Conservation (phyloP, 164 flowering plant genomes). For the Vitis rotundifolia region DNA sequence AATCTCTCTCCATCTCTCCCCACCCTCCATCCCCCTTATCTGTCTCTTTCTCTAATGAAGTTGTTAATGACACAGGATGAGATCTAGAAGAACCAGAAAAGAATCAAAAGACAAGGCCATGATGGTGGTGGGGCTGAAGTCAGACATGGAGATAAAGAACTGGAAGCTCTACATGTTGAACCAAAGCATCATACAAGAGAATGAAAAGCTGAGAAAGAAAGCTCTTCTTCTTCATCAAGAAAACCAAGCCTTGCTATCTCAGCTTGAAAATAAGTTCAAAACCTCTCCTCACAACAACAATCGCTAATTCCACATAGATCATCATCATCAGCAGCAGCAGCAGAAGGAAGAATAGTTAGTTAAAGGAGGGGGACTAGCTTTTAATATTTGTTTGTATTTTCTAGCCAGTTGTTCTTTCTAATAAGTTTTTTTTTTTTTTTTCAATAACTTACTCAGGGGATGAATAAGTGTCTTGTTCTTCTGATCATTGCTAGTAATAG, state of each 20-base stretch:
- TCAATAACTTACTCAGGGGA: no score
- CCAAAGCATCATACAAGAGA: slow-evolving; percentile 52
- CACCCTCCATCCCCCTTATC: background rate
- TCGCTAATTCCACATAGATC: no score
- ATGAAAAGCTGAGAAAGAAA: slow-evolving; percentile 47
- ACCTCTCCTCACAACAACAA: slow-evolving; percentile 1
- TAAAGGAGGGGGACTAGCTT: no score
- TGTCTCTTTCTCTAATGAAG: slow-evolving; percentile 5
- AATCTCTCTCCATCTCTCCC: background rate
- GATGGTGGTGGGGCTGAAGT: slow-evolving; percentile 5
- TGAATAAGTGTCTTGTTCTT: no score
- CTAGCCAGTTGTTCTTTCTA: no score
- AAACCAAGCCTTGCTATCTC: slow-evolving; percentile 39
- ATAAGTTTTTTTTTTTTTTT: no score
- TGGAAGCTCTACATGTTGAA: slow-evolving; percentile 59
- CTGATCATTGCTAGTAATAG: no score
- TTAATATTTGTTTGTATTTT: no score
- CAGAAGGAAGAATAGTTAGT: no score
- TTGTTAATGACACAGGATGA: slow-evolving; percentile 21
- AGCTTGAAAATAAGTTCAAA: slow-evolving; percentile 30
- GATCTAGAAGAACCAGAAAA: slow-evolving; percentile 11
- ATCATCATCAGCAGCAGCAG: no score
- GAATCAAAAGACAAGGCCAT: slow-evolving; percentile 6
- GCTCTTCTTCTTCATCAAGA: slow-evolving; percentile 56
- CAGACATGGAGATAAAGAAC: slow-evolving; percentile 49